Base-by-base conservation (phyloP, 2,329 filamentous ascomycete species). In the Metarhizium anisopliae region DNA sequence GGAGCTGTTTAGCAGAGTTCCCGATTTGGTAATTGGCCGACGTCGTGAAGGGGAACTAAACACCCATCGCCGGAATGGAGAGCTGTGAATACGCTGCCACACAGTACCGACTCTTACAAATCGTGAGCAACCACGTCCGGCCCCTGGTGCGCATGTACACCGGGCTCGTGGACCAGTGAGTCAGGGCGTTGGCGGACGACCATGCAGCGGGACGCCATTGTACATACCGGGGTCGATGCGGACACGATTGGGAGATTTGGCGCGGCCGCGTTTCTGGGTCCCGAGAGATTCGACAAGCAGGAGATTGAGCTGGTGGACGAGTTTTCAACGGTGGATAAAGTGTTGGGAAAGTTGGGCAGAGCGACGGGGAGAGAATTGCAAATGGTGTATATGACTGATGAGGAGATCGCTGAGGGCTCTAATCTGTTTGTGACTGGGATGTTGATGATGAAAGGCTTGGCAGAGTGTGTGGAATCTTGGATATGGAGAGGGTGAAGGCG, bases 51-150 rank as follows among this genome's bases (percentile, higher is more conserved):
- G 25, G 25, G 25, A 25, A 25, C 25, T 25, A 25, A 4, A 25
- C 25, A 25, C 43, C 18, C n/a, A 16, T 43, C 8, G 35, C 16
- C 16, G 40, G 6, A 16, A 16, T 6, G n/a, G 10, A 43, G 10
- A 6, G 11, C n/a, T 43, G 40, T 43, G 40, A 43, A 14, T 43
- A 10, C 6, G n/a, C 43, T 61, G 51, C 60, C 35, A 11, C 25
- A 25, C 3, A 25, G 25, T 25, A 25, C 25, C 25, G 3, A 25
- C 25, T 8, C 13, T 36, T 36, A 13, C 35, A 36, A 13, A 8
- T 36, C 67, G 77, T 79, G 73, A 68, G 71, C 20, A 82, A 82
- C 60, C 76, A 74, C 58, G 51, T 80, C 4, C 56, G 64, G 4
- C 77, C 77, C 3, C 65, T 72, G 11, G 70, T 72, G 1, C 53